Evolutionary conservation across 768 basidiomycete species (phyloP).

Genomic region (Lentinula boryana): DNA sequence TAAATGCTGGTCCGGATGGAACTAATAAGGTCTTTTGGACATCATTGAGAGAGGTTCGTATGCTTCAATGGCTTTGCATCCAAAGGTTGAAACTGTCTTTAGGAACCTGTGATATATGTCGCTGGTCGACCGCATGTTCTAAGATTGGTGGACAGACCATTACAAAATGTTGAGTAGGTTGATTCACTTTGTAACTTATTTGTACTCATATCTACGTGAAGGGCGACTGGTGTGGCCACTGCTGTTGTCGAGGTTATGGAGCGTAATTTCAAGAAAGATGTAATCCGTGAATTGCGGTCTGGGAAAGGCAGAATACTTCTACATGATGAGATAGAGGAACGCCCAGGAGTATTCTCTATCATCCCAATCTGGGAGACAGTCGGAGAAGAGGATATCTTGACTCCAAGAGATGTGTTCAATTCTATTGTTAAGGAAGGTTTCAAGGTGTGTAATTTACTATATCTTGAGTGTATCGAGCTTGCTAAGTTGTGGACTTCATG

Average conservation of each 20-base stretch:
- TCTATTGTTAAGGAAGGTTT: slow-evolving; percentile 74
- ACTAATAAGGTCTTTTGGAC: slow-evolving; percentile 83
- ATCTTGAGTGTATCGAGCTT: background rate
- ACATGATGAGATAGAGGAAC: slow-evolving; percentile 94
- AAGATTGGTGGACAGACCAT: slow-evolving; percentile 77
- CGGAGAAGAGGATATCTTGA: slow-evolving; percentile 76
- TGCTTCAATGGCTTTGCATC: background rate
- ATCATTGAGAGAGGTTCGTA: slow-evolving; percentile 77
- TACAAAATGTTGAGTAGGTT: slow-evolving; percentile 87
- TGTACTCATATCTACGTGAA: slow-evolving; percentile 18
- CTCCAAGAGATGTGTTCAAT: slow-evolving; percentile 77
- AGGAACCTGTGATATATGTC: slow-evolving; percentile 94
- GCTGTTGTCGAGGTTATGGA: slow-evolving; percentile 91
- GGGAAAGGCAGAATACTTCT: slow-evolving; percentile 77
- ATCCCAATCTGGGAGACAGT: slow-evolving; percentile 95
- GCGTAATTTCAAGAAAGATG: slow-evolving; percentile 77
- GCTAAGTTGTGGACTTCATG: background rate
- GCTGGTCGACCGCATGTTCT: slow-evolving; percentile 86
- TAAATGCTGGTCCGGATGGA: slow-evolving; percentile 79
- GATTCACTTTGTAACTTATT: background rate
- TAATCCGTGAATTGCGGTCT: slow-evolving; percentile 71
- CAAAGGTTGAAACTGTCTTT: background rate
- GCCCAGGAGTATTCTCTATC: slow-evolving; percentile 84
- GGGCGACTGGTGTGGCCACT: slow-evolving; percentile 92
- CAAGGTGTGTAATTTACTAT: slow-evolving; percentile 37